Evolutionary conservation across 768 basidiomycete species (phyloP), one percentile per base, ranked within the genome.

Genomic region (Leucosporidium scottii): DNA sequence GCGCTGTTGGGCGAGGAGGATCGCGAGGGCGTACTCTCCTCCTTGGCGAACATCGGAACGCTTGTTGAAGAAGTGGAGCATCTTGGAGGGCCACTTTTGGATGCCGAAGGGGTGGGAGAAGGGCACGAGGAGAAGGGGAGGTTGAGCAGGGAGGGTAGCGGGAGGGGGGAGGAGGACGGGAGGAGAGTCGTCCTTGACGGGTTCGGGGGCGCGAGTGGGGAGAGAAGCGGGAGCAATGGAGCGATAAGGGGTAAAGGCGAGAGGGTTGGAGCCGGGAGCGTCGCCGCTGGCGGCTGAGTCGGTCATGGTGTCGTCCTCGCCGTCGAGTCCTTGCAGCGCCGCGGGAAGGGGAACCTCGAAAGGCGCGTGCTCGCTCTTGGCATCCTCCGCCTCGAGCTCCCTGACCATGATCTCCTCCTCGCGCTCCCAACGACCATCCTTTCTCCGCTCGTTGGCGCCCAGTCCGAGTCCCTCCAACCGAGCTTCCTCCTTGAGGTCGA

Each of bases 51-150:
- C 91, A 75, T 88, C 86, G 57, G 85, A 80, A 12, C 92, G 86
- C 76, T 89, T 87, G 76, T 91, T 93, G 81, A 96, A 97, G 79
- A 92, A 89, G 85, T 86, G 87, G 57, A 94, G 50, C 34, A 74
- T 57, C 67, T 74, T 74, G 15, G 53, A n/a, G 15, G 69, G 65
- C 75, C 75, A 76, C n/a, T 64, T 61, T 1, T 62, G 68, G 30
- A 76, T 72, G 58, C 75, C 75, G 59, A 76, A 69, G 0, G 72
- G 72, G 59, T 72, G 63, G 44, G 72, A 50, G 74, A 78, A 81
- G 18, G 80, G 79, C 1, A 81, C 72, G 36, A 80, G 72, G 58
- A 79, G 74, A 62, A 97, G 80, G 2, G 94, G 88, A 1, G 94
- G 90, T 49, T 87, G 85, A 0, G 83, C 79, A 3, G 91, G 89